Base-by-base conservation (phyloP, 371 early-diverging fungal genomes). In the Rhizomucor miehei region DNA sequence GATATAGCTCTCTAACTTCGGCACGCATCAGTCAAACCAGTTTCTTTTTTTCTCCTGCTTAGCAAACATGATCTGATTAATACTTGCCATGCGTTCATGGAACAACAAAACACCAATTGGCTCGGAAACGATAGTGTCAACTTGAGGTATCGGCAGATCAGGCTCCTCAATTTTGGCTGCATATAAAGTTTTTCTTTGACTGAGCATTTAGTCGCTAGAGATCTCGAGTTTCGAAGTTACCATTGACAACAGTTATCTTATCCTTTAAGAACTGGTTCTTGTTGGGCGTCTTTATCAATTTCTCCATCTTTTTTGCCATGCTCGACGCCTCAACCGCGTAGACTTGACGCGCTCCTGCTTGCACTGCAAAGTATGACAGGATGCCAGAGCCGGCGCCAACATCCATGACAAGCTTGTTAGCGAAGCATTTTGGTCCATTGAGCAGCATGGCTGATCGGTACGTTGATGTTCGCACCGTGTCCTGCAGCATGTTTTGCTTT, bases 401-500 rank as follows among this genome's bases (percentile, higher is more conserved):
- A 67, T 98, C 99, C 87, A 95, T 85, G 21, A 95, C 93, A 1
- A 82, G 60, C 62, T 92, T 91, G 57, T 86, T 84, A 53, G 79
- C 66, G 60, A 97, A 94, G 49, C 87, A 74, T 20, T 73, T 65
- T 4, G 85, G 75, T 6, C 83, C 82, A 66, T 94, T 94, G 40
- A 86, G 65, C 10, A 89, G 49, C 41, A 98, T 96, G 5, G 96
- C 95, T 8, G 87, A 83, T 51, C 91, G 89, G 65, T 97, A 98
- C n/a, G 93, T 84, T n/a, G 91, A 87, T 1, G 97, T 98, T 36
- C 99, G 82, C 23, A 95, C 90, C 17, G 79, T 80, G 70, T 98
- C 99, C 73, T 92, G 91, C 19, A 98, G 83, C 98, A 98, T 98
- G 77, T 98, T 96, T 87, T 97, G 96, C 92, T 93, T 75, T 41